Conservation (phyloP, 1,139 yeast species). For the Lodderomyces margitis region DNA sequence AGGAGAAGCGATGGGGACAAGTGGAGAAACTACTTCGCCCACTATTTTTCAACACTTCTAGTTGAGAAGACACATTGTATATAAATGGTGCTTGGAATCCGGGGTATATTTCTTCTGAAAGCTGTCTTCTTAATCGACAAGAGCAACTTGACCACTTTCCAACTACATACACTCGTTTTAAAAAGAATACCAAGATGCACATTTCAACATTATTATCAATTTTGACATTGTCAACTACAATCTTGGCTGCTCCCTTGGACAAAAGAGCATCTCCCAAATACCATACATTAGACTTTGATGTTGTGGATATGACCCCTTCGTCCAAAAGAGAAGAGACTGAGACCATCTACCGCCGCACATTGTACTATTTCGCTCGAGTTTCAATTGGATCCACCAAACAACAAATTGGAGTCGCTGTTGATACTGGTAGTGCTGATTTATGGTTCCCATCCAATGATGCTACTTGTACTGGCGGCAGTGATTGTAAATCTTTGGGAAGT, state of each 20-base stretch:
- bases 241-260: conserved; percentile 3
- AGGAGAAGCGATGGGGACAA: not conserved
- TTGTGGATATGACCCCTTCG: not conserved
- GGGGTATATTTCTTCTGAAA: not conserved
- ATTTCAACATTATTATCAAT: not conserved
- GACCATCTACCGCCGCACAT: not conserved
- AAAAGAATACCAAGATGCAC: not conserved
- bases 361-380: conserved; percentile 8
- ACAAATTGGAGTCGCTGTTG: conserved; percentile 20
- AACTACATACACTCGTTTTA: conserved; percentile 1
- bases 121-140: too few species aligned
- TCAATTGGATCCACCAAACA: conserved; percentile 23
- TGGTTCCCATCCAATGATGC: conserved; percentile 20
- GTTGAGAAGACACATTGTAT: too few species aligned
- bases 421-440: conserved; percentile 31
- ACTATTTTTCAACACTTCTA: too few species aligned
- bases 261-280: conserved; percentile 5
- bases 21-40: too few species aligned
- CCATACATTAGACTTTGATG: conserved; percentile 6
- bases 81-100: not conserved
- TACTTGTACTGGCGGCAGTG: conserved; percentile 5
- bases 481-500: conserved; percentile 6
- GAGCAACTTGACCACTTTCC: not conserved
- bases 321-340: conserved; percentile 2
- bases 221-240: not conserved